Percentiles rank a stretch among this genome's conserved stretches.
phyloP scores from a whole-genome alignment of 169 alveolate species.

The Nephromyces sp. region DNA sequence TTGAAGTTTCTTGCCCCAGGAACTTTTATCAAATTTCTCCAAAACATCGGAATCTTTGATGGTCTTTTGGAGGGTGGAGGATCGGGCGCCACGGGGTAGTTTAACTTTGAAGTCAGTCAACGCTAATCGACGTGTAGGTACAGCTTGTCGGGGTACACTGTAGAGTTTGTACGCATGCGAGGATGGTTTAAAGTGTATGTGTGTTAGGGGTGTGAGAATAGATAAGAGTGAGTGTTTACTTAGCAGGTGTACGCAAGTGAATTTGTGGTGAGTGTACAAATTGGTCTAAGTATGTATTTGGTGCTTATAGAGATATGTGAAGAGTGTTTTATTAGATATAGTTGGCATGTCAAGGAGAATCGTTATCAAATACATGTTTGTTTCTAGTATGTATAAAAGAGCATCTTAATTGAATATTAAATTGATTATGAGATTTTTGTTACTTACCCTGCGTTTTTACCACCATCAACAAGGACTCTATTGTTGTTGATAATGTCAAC shows the following conservation, averaged over 20 bases:
- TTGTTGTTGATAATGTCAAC: constrained; percentile 73
- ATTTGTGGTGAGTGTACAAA: background rate
- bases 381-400: background rate
- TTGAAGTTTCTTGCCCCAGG: constrained; percentile 64
- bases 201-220: too few relatives aligned
- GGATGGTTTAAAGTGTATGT: too few relatives aligned
- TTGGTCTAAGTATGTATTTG: background rate
- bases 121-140: constrained; percentile 73
- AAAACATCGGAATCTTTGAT: constrained; percentile 54
- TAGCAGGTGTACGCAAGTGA: too few relatives aligned
- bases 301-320: background rate
- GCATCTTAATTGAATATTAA: background rate
- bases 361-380: background rate
- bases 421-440: background rate
- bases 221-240: too few relatives aligned
- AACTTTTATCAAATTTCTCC: constrained; percentile 56
- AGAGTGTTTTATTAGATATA: background rate
- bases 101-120: constrained; percentile 70
- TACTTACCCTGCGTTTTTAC: constrained; percentile 62
- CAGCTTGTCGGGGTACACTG: constrained; percentile 72
- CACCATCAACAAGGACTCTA: constrained; percentile 81
- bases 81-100: constrained; percentile 73
- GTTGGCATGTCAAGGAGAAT: background rate
- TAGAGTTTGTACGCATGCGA: background rate
- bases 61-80: constrained; percentile 63